These are phyloP conservation scores for Yueomyces sinensis DNA, from an alignment of 805 yeast species.

Conservation along the genomic window DNA sequence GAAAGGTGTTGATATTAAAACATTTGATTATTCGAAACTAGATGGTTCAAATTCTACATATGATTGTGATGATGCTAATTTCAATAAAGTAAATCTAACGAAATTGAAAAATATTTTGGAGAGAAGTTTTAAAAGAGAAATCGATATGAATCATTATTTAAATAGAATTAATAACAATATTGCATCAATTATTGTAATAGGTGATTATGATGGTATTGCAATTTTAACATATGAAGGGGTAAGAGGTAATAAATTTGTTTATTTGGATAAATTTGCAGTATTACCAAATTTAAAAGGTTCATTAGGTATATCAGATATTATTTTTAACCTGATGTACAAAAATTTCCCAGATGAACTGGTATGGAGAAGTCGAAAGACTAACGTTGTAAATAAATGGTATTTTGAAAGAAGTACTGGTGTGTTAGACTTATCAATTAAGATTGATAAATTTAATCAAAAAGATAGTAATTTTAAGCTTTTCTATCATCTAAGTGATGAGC, in stretches of 20 bases:
- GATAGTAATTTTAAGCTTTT: constrained; percentile 28
- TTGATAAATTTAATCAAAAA: constrained; percentile 18
- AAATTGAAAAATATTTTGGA: constrained; percentile 53
- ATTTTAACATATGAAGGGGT: constrained; percentile 72
- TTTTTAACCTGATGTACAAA: constrained; percentile 65
- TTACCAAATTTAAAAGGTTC: constrained; percentile 75
- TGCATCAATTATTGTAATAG: constrained; percentile 73
- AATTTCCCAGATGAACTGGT: constrained; percentile 60
- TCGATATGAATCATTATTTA: constrained; percentile 59
- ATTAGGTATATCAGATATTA: constrained; percentile 85
- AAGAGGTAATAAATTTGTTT: constrained; percentile 37
- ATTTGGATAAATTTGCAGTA: constrained; percentile 90
- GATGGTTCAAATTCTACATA: constrained; percentile 6
- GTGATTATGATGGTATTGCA: constrained; percentile 93
- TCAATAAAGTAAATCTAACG: constrained; percentile 33
- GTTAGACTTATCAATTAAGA: constrained; percentile 29
- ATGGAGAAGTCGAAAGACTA: constrained; percentile 80
- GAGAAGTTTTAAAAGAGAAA: constrained; percentile 58
- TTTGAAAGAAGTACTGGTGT: constrained; percentile 81
- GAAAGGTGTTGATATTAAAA: constrained; percentile 42
- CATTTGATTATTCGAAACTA: constrained; percentile 13
- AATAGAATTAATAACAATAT: constrained; percentile 48
- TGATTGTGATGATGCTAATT: neutral
- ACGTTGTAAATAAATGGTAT: constrained; percentile 96
- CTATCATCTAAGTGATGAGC: constrained; percentile 26